Evolutionary conservation across 805 yeast species (phyloP).

Genomic region (Pichia eremophila): DNA sequence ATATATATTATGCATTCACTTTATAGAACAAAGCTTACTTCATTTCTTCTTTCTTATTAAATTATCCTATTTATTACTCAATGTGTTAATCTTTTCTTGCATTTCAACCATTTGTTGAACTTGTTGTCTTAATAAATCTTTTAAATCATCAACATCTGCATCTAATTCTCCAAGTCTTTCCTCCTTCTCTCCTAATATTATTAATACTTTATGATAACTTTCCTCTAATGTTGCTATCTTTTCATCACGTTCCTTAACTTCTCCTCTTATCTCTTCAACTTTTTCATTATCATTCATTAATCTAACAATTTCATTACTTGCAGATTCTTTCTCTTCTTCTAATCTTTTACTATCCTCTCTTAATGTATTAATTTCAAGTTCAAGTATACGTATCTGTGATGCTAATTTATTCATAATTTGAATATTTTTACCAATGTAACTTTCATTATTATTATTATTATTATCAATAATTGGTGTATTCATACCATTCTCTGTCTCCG

Average conservation of each 20-base stretch:
- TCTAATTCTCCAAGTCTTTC: conserved; percentile 77
- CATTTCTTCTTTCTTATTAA: no score
- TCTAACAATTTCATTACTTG: conserved; percentile 58
- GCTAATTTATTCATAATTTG: conserved; percentile 72
- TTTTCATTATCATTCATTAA: conserved; percentile 48
- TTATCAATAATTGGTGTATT: not conserved
- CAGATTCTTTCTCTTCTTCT: conserved; percentile 48
- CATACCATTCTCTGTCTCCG: conserved; percentile 8
- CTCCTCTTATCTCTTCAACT: conserved; percentile 24
- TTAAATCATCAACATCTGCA: conserved; percentile 84
- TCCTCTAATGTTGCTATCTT: conserved; percentile 13
- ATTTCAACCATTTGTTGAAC: conserved; percentile 77
- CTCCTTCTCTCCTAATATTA: conserved; percentile 75
- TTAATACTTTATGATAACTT: conserved; percentile 42
- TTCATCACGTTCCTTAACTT: conserved; percentile 16
- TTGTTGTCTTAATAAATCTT: conserved; percentile 73
- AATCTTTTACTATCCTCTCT: conserved; percentile 53
- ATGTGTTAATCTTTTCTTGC: conserved; percentile 29
- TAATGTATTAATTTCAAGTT: conserved; percentile 60
- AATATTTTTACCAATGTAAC: conserved; percentile 25
- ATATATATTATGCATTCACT: not conserved
- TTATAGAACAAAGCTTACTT: no score
- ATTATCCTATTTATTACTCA: not conserved
- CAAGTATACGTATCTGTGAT: conserved; percentile 66
- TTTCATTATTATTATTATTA: conserved; percentile 6